A percentile compares a stretch with the other conserved stretches of the same genome.
phyloP scores from a whole-genome alignment of 495 filamentous ascomycete genomes.

The Penicillium pulvis region DNA sequence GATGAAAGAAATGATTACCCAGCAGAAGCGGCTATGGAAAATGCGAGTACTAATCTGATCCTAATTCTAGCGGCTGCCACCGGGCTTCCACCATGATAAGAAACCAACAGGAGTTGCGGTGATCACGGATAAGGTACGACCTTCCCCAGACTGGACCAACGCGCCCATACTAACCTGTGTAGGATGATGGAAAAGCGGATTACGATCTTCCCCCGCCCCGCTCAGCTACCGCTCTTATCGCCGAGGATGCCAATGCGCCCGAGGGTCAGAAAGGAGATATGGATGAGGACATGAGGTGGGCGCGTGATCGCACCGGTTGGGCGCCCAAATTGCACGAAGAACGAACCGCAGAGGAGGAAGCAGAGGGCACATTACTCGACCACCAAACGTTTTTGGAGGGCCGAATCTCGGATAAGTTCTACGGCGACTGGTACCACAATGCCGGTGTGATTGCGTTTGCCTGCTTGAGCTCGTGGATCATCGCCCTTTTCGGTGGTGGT shows the following conservation, averaged over 20 bases:
- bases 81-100: slow-evolving; percentile 65
- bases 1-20: background rate
- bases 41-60: slow-evolving; percentile 14
- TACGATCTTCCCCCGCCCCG: slow-evolving; percentile 79
- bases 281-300: slow-evolving; percentile 63
- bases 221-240: slow-evolving; percentile 63
- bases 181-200: slow-evolving; percentile 68
- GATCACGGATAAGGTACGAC: slow-evolving; percentile 67
- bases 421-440: slow-evolving; percentile 98
- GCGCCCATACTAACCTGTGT: background rate
- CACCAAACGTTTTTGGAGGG: slow-evolving; percentile 86
- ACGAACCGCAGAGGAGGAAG: slow-evolving; percentile 48
- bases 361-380: slow-evolving; percentile 73
- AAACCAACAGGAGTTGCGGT: slow-evolving; percentile 70
- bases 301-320: slow-evolving; percentile 81
- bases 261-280: slow-evolving; percentile 46
- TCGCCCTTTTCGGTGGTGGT: slow-evolving; percentile 87
- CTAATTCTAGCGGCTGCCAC: slow-evolving; percentile 52
- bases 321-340: slow-evolving; percentile 74
- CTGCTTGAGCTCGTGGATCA: slow-evolving; percentile 85
- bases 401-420: slow-evolving; percentile 86
- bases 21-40: background rate
- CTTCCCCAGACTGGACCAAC: background rate
- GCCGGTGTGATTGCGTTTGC: slow-evolving; percentile 89
- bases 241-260: slow-evolving; percentile 47